Evolutionary conservation across 805 yeast genomes (phyloP), one percentile per base, ranked within the genome.

Genomic region (Ogataea parapolymorpha): DNA sequence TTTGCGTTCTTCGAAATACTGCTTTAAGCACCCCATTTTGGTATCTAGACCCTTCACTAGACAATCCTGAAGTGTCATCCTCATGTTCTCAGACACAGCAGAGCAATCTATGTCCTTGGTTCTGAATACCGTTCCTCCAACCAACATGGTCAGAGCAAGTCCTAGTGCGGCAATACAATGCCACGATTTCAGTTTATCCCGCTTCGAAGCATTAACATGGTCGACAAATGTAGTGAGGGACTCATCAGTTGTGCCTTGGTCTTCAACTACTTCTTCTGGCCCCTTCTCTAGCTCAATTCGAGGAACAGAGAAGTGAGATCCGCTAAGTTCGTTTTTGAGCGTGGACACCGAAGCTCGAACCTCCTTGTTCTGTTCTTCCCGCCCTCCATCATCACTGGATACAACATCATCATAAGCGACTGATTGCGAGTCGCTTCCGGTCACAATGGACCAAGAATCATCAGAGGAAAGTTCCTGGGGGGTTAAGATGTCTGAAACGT

Each of bases 381-480:
- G n/a, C 12, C 37, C 46, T 16, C 37, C 54, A 15, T 50, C 55
- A 37, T 51, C 55, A 9, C 50, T 46, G 11, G 52, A 48, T 9
- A 51, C 55, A n/a, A 51, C 44, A 3, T 51, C 55, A 27, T 48
- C 42, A 35, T 45, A 48, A 4, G 33, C 20, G 16, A 42, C 35
- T 6, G 47, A 46, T 17, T 28, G 46, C 12, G 37, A 26, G 15
- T 46, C 53, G 14, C 41, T 42, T 1, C 46, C 42, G 5, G 55
- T 48, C 11, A 51, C 46, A 20, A 51, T 42, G 8, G 55, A 51
- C 55, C 55, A 51, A 2, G 55, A 51, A 35, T 51, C 55, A 32
- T 51, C 55, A 8, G 55, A 51, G 13, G 55, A 51, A 9, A 42
- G 41, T 15, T 50, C 52, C 13, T 41, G 47, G 26, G 50, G 50